phyloP scores from a whole-genome alignment of 2,329 filamentous ascomycete genomes.

The Triangularia verruculosa region DNA sequence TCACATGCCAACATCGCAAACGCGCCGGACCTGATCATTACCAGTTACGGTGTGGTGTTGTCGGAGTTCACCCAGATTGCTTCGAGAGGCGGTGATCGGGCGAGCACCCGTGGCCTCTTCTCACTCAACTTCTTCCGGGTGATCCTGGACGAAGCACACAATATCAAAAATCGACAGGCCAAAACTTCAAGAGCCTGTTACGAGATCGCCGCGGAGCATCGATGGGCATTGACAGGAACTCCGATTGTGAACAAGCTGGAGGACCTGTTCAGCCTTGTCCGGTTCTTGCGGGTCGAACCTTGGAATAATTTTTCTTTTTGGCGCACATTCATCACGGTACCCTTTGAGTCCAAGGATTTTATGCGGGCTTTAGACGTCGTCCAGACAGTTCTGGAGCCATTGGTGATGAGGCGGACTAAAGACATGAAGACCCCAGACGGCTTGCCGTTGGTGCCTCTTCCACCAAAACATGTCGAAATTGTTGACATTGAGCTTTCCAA shows the following conservation, averaged over 20 bases:
- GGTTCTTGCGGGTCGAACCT: constrained; percentile 89
- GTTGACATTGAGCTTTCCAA: constrained; percentile 83
- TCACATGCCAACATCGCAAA: constrained; percentile 67
- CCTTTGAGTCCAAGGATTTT: constrained; percentile 94
- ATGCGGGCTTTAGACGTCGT: constrained; percentile 92
- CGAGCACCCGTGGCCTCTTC: constrained; percentile 72
- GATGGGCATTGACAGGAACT: constrained; percentile 92
- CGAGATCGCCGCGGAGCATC: constrained; percentile 77
- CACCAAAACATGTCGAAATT: constrained; percentile 77
- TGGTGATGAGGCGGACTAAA: constrained; percentile 94
- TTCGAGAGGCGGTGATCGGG: constrained; percentile 62
- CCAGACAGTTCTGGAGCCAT: constrained; percentile 89
- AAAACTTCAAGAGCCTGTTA: constrained; percentile 97
- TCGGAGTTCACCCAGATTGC: constrained; percentile 82
- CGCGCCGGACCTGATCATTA: constrained; percentile 88
- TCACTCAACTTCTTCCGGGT: constrained; percentile 92
- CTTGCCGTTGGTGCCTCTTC: constrained; percentile 70
- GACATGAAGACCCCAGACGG: constrained; percentile 96
- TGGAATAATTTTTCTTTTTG: constrained; percentile 99
- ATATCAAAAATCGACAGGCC: constrained; percentile 84
- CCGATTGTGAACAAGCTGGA: constrained; percentile 96
- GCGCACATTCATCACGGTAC: constrained; percentile 97
- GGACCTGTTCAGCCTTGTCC: constrained; percentile 88
- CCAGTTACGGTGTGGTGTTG: constrained; percentile 86
- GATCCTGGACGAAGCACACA: constrained; percentile 92